Evolutionary conservation across 768 basidiomycete genomes (phyloP), one percentile per base, ranked within the genome.

Genomic region (Leccinum imitatum): DNA sequence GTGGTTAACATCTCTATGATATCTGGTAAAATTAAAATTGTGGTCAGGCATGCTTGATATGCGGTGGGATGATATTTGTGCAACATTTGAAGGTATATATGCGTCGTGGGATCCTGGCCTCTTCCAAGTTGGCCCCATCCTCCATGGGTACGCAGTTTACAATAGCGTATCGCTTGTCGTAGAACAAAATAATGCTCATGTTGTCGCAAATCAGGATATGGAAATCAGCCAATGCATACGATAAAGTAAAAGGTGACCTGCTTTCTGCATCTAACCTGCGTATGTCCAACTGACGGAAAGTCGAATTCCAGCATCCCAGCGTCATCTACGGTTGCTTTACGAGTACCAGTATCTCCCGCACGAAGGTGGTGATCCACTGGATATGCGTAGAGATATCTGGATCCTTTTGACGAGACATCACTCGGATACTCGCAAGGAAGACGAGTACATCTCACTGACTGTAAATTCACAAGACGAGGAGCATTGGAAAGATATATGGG

Each of bases 101-200:
- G 70, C 91, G 37, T 96, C 90, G 69, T 98, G 96, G 96, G 81
- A 94, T 71, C 91, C 94, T 0, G 63, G 53, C 0, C 76, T 83
- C 3, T 90, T 92, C 75, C 63, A 76, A 3, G 73, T 79, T 30
- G 61, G 63, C 2, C 63, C 84, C 25, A 75, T 66, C 15, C 84
- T 91, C 61, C 93, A 96, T 60, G 88, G 89, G 93, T 90, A 58
- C 51, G 82, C 70, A 70, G 35, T 50, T 50, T 50, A 23, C 23
- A 5, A 15, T 13, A 13, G 27, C 50, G 7, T 17, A 31, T 3
- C 11, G 6, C 27, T n/a, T 31, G 31, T 56, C 6, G 19, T 13
- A 30, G 33, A 48, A 39, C 25, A 5, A 14, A n/a, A 17, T 15
- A 8, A 33, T 39, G 15, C 30, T 63, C 52, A 69, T 23, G 6